Conservation (phyloP, 129 eudicot genomes). For the Smallanthus sonchifolius region DNA sequence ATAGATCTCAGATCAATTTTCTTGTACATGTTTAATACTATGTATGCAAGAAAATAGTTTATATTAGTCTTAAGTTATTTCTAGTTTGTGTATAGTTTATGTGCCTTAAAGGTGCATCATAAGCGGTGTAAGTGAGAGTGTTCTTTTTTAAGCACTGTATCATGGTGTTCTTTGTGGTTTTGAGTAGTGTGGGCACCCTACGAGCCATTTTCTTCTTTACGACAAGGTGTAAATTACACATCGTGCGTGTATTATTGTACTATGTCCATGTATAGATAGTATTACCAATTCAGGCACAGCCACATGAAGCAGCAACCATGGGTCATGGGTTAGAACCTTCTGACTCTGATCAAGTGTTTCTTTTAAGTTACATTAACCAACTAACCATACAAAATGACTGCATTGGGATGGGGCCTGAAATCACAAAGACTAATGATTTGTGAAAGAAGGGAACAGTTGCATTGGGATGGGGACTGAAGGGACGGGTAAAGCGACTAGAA, state of each 20-base stretch:
- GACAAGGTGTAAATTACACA: not conserved
- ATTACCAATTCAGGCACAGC: too few species aligned
- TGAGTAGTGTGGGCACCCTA: not conserved
- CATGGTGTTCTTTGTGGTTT: conserved; percentile 12
- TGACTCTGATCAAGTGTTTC: too few species aligned
- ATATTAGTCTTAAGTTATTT: conserved; percentile 11
- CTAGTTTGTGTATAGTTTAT: conserved; percentile 13
- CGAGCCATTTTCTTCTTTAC: not conserved
- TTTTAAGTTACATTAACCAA: too few species aligned
- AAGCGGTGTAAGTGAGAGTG: not conserved
- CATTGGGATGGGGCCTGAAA: too few species aligned
- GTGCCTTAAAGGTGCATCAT: not conserved
- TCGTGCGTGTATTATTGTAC: not conserved
- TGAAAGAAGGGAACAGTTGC: conserved; percentile 42
- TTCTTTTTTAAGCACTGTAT: not conserved
- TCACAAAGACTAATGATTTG: conserved; percentile 22
- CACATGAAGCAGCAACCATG: too few species aligned
- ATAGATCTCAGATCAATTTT: conserved; percentile 6
- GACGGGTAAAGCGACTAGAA: conserved; percentile 40
- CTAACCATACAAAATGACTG: too few species aligned
- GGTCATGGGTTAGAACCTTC: too few species aligned
- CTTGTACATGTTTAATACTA: not conserved
- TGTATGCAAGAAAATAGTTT: conserved; percentile 20
- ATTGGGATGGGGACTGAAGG: conserved; percentile 42
- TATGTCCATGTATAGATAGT: too few species aligned